Conservation (phyloP, 2,329 filamentous ascomycete species). For the Bretziella fagacearum region DNA sequence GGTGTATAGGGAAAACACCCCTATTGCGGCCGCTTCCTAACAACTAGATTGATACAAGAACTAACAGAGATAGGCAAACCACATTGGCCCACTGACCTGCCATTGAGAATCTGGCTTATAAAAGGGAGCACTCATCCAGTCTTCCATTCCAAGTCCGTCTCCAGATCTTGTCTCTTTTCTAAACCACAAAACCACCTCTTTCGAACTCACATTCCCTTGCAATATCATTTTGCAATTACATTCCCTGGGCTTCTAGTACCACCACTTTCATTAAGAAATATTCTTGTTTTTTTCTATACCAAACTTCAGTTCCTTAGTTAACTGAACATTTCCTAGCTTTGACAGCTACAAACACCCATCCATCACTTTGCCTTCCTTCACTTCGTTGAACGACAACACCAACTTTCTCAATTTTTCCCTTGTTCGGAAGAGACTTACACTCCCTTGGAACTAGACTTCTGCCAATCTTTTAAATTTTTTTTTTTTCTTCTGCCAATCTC, state of each 20-base stretch:
- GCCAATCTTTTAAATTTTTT: background rate
- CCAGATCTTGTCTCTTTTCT: background rate
- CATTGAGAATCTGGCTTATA: too few species aligned
- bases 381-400: background rate
- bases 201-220: background rate
- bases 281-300: background rate
- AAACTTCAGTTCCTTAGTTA: background rate
- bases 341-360: background rate
- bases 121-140: too few species aligned
- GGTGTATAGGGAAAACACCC: too few species aligned
- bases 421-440: background rate
- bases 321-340: conserved; percentile 2
- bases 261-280: conserved; percentile 7
- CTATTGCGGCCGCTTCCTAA: too few species aligned
- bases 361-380: background rate
- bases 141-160: too few species aligned
- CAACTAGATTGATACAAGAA: too few species aligned
- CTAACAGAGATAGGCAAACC: too few species aligned
- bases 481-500: background rate
- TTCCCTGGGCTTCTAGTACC: conserved; percentile 6
- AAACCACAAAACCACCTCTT: too few species aligned
- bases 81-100: too few species aligned
- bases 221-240: conserved; percentile 7
- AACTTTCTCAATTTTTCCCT: too few species aligned
- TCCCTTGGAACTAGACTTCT: conserved; percentile 4